Conservation (phyloP, 352 stramenopile species). For the Phytophthora litchii region DNA sequence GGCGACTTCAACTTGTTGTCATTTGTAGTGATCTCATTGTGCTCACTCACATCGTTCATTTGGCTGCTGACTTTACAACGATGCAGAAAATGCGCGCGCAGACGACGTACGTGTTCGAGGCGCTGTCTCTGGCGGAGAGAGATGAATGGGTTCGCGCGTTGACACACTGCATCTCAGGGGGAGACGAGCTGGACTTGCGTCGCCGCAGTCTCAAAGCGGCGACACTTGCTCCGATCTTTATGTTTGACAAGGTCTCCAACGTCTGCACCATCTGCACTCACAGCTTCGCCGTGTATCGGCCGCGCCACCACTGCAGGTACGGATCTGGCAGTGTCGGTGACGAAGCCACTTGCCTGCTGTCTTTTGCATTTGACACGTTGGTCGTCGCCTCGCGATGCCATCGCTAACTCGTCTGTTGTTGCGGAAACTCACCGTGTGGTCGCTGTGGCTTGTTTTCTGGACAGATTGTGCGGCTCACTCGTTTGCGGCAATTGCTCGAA, state of each 20-base stretch:
- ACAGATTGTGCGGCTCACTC: slow-evolving; percentile 79
- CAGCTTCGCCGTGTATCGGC: slow-evolving; percentile 83
- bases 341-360: slow-evolving; percentile 11
- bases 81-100: slow-evolving; percentile 35
- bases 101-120: slow-evolving; percentile 70
- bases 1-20: slow-evolving; percentile 17
- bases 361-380: slow-evolving; percentile 19
- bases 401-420: slow-evolving; percentile 35
- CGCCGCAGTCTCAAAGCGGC: slow-evolving; percentile 75
- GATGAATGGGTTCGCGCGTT: slow-evolving; percentile 86
- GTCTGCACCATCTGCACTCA: slow-evolving; percentile 86
- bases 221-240: slow-evolving; percentile 83
- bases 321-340: slow-evolving; percentile 3
- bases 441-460: slow-evolving; percentile 14
- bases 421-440: slow-evolving; percentile 13
- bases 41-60: slow-evolving; percentile 12
- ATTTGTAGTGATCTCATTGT: slow-evolving; percentile 11
- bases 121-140: slow-evolving; percentile 62
- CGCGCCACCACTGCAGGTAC: slow-evolving; percentile 84
- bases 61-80: slow-evolving; percentile 2
- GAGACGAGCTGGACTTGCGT: slow-evolving; percentile 57
- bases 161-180: slow-evolving; percentile 75
- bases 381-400: slow-evolving; percentile 12
- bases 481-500: slow-evolving; percentile 87
- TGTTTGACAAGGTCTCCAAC: slow-evolving; percentile 88